Evolutionary conservation across 768 basidiomycete genomes (phyloP).

Genomic region (Rickenella mellea): DNA sequence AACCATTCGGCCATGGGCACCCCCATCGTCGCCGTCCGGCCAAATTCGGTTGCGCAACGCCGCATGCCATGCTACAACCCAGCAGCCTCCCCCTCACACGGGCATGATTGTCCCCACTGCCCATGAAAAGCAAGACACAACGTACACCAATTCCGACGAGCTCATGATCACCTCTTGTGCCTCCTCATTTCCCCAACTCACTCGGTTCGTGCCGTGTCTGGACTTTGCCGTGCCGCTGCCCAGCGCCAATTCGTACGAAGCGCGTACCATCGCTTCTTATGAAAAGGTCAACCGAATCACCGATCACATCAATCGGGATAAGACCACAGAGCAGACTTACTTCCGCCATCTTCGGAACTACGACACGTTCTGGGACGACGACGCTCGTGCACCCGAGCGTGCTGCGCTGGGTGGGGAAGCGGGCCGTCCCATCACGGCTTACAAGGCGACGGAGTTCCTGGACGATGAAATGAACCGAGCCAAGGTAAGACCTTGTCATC

Average conservation of each 20-base stretch:
- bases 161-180: no score
- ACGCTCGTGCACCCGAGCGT: conserved; percentile 2
- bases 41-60: no score
- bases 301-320: conserved; percentile 12
- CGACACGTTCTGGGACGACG: conserved; percentile 12
- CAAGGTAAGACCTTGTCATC: conserved; percentile 18
- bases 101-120: no score
- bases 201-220: no score
- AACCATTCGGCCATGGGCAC: no score
- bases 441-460: conserved; percentile 22
- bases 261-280: no score
- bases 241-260: no score
- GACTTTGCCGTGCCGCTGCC: no score
- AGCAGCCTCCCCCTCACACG: no score
- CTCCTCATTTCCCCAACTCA: no score
- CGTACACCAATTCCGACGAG: neutral
- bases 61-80: no score
- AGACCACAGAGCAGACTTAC: conserved; percentile 17
- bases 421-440: conserved; percentile 19
- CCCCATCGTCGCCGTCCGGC: no score
- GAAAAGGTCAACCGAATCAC: conserved; percentile 2
- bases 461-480: conserved; percentile 17
- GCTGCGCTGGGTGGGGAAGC: conserved; percentile 7
- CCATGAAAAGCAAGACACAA: neutral
- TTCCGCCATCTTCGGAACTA: conserved; percentile 18